Percentiles rank a stretch among this genome's conserved stretches.
Conservation (phyloP, 2,329 filamentous ascomycete species). For the Aspergillus amoenus region DNA sequence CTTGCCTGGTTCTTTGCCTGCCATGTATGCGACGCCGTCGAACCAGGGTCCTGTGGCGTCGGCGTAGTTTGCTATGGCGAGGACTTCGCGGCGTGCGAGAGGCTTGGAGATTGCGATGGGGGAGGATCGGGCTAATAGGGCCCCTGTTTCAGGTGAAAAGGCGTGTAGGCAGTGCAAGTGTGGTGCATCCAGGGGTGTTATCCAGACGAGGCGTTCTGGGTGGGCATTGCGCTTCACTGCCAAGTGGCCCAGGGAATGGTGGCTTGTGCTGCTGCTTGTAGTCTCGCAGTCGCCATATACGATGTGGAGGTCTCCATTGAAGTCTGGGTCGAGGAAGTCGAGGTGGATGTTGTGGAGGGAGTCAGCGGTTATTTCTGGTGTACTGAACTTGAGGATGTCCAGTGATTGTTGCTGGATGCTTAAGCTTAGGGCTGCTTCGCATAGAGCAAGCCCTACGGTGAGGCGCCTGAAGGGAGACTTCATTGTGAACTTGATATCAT, state of each 20-base stretch:
- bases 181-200: constrained; percentile 30
- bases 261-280: constrained; percentile 27
- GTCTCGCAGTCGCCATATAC: constrained; percentile 49
- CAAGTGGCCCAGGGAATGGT: constrained; percentile 47
- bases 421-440: not conserved
- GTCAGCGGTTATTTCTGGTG: constrained; percentile 35
- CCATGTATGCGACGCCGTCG: constrained; percentile 39
- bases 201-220: constrained; percentile 47
- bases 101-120: constrained; percentile 21
- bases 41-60: constrained; percentile 44
- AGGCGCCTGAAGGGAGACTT: not conserved
- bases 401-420: not conserved
- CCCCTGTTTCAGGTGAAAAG: constrained; percentile 23
- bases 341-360: constrained; percentile 53
- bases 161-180: constrained; percentile 37
- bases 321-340: constrained; percentile 38
- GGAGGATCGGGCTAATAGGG: constrained; percentile 21
- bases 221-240: constrained; percentile 37
- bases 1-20: constrained; percentile 27
- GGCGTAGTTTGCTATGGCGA: constrained; percentile 37
- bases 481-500: too few relatives aligned
- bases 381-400: constrained; percentile 27
- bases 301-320: constrained; percentile 46
- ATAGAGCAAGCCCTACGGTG: constrained; percentile 2
- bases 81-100: constrained; percentile 23